A percentile compares a stretch with the other conserved stretches of the same genome.
Conservation (phyloP, 148 eudicot genomes). For the Vaccinium macrocarpon region DNA sequence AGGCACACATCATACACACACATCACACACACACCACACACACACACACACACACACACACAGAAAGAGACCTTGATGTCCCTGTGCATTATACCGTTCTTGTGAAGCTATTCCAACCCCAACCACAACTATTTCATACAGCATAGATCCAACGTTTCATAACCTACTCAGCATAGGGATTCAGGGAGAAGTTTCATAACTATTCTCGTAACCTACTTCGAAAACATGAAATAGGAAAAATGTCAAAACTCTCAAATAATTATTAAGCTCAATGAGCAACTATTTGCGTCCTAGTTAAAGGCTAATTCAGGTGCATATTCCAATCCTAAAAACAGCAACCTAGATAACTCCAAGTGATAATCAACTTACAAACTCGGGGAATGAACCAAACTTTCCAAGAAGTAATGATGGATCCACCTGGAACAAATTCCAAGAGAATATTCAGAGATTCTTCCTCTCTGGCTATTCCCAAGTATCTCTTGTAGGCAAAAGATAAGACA, state of each 20-base stretch:
- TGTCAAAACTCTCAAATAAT: neutral
- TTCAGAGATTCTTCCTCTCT: slow-evolving; percentile 84
- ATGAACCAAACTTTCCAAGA: slow-evolving; percentile 89
- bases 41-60: too few relatives aligned
- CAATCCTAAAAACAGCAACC: neutral
- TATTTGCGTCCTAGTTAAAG: neutral
- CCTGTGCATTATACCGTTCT: slow-evolving; percentile 82
- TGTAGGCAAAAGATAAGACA: slow-evolving; percentile 16
- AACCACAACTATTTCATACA: slow-evolving; percentile 48
- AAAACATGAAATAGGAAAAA: neutral
- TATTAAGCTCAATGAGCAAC: neutral
- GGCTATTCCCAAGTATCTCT: slow-evolving; percentile 92
- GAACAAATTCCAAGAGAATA: slow-evolving; percentile 87
- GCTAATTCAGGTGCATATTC: slow-evolving; percentile 1
- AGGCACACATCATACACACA: too few relatives aligned
- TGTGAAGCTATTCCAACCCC: slow-evolving; percentile 79
- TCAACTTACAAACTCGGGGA: slow-evolving; percentile 32
- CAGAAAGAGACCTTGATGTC: slow-evolving; percentile 63
- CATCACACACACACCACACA: too few relatives aligned
- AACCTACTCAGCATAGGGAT: slow-evolving; percentile 48
- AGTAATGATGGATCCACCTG: slow-evolving; percentile 97
- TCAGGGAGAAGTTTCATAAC: too few relatives aligned
- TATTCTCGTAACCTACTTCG: neutral
- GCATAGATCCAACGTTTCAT: slow-evolving; percentile 58
- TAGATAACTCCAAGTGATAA: neutral